These are phyloP conservation scores for Stagonosporopsis rhizophila DNA, from an alignment of 2,329 filamentous ascomycete genomes.

Conservation along the genomic window DNA sequence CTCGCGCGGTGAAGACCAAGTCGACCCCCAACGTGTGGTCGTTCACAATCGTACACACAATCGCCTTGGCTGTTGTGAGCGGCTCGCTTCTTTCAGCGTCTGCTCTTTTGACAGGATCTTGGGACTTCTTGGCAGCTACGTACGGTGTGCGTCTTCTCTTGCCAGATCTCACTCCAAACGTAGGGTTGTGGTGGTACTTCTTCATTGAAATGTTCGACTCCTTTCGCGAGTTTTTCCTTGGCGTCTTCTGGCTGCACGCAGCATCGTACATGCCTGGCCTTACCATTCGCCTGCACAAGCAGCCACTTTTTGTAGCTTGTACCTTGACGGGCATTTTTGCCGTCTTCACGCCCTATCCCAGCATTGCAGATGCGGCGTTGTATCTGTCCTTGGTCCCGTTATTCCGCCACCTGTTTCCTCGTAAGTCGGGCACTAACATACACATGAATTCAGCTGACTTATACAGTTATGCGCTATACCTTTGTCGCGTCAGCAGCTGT, in stretches of 20 bases:
- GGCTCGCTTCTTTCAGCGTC: slow-evolving; percentile 72
- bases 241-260: slow-evolving; percentile 96
- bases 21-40: slow-evolving; percentile 38
- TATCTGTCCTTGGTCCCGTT: slow-evolving; percentile 84
- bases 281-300: slow-evolving; percentile 79
- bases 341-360: slow-evolving; percentile 97
- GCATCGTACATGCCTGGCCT: slow-evolving; percentile 87
- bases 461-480: slow-evolving; percentile 83
- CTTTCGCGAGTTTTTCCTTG: slow-evolving; percentile 95
- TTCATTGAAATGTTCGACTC: slow-evolving; percentile 99
- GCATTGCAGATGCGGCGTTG: slow-evolving; percentile 85
- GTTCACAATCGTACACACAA: slow-evolving; percentile 65
- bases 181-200: slow-evolving; percentile 99
- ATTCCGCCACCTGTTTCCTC: slow-evolving; percentile 88
- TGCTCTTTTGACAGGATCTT: slow-evolving; percentile 76
- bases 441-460: slow-evolving; percentile 13
- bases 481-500: slow-evolving; percentile 85
- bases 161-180: slow-evolving; percentile 91
- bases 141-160: slow-evolving; percentile 93
- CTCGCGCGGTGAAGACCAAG: slow-evolving; percentile 37
- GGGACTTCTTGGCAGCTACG: slow-evolving; percentile 86
- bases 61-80: slow-evolving; percentile 58
- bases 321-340: slow-evolving; percentile 89
- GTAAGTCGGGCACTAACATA: slow-evolving; percentile 56
- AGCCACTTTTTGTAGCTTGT: slow-evolving; percentile 85